phyloP scores from a whole-genome alignment of 2,329 filamentous ascomycete species.

The Sphaerulina populicola region DNA sequence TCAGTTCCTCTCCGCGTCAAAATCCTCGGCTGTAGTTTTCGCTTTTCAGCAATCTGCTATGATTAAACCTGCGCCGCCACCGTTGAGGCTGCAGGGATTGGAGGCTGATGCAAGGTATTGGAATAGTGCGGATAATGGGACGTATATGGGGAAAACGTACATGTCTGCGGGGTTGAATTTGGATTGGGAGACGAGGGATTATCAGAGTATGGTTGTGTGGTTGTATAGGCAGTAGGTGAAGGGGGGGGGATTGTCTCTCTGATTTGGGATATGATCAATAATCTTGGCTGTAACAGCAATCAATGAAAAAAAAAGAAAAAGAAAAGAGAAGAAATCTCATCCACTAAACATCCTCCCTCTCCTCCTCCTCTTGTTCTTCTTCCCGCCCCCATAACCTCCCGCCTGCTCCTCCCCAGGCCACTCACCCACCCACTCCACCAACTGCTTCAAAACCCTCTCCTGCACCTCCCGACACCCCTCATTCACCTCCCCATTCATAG shows the following conservation, averaged over 20 bases:
- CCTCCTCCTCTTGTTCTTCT: neutral
- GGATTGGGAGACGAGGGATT: constrained; percentile 44
- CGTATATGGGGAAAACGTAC: constrained; percentile 51
- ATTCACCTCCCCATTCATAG: constrained; percentile 43
- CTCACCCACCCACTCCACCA: constrained; percentile 49
- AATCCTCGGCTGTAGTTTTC: too few relatives aligned
- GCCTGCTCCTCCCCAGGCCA: constrained; percentile 23
- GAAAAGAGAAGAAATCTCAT: too few relatives aligned
- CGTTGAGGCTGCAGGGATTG: constrained; percentile 49
- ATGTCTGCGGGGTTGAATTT: constrained; percentile 56
- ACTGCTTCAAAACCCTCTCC: constrained; percentile 43
- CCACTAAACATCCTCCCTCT: too few relatives aligned
- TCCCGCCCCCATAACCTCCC: neutral
- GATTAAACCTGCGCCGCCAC: constrained; percentile 48
- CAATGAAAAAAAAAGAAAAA: too few relatives aligned
- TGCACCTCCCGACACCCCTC: constrained; percentile 43
- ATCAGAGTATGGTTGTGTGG: constrained; percentile 51
- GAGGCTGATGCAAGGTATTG: constrained; percentile 48
- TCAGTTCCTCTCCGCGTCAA: constrained; percentile 52
- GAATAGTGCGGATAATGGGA: constrained; percentile 44
- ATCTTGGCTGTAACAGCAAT: too few relatives aligned
- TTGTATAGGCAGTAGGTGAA: constrained; percentile 29
- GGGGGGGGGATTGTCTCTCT: too few relatives aligned
- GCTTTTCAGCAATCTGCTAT: constrained; percentile 51
- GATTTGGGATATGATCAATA: too few relatives aligned